These are phyloP conservation scores for Udeniomyces megalosporus DNA, from an alignment of 768 basidiomycete species.

Conservation along the genomic window DNA sequence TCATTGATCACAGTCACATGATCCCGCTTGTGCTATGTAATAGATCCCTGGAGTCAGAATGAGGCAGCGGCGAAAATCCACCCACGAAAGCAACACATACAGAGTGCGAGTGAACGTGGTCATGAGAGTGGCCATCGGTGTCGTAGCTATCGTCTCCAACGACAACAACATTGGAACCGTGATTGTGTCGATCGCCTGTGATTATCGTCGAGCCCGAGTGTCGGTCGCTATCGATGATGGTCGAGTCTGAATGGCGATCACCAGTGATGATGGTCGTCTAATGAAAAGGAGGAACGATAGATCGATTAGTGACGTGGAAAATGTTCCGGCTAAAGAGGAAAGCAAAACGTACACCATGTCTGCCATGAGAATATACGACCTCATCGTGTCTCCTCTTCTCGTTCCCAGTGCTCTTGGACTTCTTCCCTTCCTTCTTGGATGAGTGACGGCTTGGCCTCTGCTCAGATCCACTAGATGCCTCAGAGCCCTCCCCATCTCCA, in stretches of 20 bases:
- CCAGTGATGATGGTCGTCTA: not conserved
- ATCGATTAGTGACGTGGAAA: too few species aligned
- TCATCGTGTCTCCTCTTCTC: not conserved
- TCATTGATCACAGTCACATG: constrained; percentile 18
- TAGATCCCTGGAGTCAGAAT: constrained; percentile 9
- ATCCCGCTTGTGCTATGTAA: constrained; percentile 8
- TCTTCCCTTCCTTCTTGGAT: not conserved
- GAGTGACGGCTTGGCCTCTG: too few species aligned
- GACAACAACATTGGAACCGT: not conserved
- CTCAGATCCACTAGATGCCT: too few species aligned
- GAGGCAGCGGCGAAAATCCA: too few species aligned
- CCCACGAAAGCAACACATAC: too few species aligned
- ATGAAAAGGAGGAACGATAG: too few species aligned
- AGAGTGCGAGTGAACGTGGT: constrained; percentile 15
- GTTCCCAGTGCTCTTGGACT: not conserved
- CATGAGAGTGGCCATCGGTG: constrained; percentile 20
- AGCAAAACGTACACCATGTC: not conserved
- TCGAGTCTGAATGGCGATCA: not conserved
- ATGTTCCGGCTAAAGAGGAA: too few species aligned
- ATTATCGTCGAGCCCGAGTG: too few species aligned
- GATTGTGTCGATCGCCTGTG: not conserved
- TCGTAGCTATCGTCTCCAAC: constrained; percentile 18
- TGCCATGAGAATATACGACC: not conserved
- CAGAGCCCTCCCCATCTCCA: too few species aligned
- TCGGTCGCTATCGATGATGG: not conserved